phyloP scores from a whole-genome alignment of 75 land plant species.

The Pinus taeda region DNA sequence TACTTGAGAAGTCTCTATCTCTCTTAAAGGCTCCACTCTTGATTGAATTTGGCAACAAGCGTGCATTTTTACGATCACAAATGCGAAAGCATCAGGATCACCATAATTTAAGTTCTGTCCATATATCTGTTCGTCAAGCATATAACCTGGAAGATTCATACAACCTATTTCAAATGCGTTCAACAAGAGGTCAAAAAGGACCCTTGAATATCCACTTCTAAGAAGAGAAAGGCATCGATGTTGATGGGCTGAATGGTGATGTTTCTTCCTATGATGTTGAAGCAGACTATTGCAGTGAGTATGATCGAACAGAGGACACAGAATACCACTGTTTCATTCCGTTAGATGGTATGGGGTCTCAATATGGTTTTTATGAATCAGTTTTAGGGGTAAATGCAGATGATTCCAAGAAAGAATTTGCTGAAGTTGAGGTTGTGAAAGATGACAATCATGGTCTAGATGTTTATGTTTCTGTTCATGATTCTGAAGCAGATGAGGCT shows the following conservation, averaged over 20 bases:
- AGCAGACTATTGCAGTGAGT: too few species aligned
- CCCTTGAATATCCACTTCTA: conserved; percentile 92
- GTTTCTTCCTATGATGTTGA: background rate
- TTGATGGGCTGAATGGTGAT: background rate
- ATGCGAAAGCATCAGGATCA: conserved; percentile 97
- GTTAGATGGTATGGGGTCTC: background rate
- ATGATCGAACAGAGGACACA: background rate
- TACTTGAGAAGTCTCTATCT: conserved; percentile 91
- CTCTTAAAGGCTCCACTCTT: conserved; percentile 85
- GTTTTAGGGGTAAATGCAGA: background rate
- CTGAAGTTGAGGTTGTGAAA: background rate
- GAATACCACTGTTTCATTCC: background rate
- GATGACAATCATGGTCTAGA: background rate
- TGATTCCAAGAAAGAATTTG: background rate
- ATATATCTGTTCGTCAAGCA: conserved; percentile 69
- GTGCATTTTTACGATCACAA: conserved; percentile 83
- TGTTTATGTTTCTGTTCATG: background rate
- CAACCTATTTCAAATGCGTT: conserved; percentile 87
- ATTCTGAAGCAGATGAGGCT: background rate
- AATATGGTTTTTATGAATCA: background rate
- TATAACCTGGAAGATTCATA: conserved; percentile 98
- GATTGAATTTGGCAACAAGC: conserved; percentile 95
- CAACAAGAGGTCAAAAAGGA: conserved; percentile 87
- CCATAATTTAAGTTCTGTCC: conserved; percentile 61
- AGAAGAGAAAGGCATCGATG: conserved; percentile 90